Evolutionary conservation across 2,329 filamentous ascomycete genomes (phyloP).

Genomic region (Lachnellula cervina): DNA sequence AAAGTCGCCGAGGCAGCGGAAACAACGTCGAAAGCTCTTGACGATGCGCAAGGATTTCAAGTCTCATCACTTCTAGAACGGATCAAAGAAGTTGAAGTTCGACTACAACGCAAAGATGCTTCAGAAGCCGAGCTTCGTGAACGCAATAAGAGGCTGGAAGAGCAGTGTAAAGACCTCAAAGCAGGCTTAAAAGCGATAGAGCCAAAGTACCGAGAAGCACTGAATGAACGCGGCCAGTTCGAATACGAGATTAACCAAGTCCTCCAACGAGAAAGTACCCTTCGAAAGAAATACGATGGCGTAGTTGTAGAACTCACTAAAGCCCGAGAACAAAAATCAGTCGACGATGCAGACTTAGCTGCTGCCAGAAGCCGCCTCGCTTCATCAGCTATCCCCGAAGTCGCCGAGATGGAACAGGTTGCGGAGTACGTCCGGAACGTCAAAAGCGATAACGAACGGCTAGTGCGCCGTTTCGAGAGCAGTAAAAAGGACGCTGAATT

Average conservation of each 20-base stretch:
- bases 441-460: constrained; percentile 18
- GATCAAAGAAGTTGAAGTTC: constrained; percentile 35
- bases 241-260: constrained; percentile 36
- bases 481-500: constrained; percentile 27
- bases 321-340: constrained; percentile 20
- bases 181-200: constrained; percentile 43
- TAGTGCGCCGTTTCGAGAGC: constrained; percentile 16
- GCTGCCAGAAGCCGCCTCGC: constrained; percentile 13
- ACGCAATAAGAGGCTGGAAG: constrained; percentile 41
- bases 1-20: background rate
- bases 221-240: constrained; percentile 48
- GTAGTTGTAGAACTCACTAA: constrained; percentile 22
- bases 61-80: constrained; percentile 16
- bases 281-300: constrained; percentile 19
- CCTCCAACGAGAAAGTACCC: constrained; percentile 4
- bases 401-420: constrained; percentile 37
- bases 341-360: constrained; percentile 26
- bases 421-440: constrained; percentile 33
- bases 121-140: constrained; percentile 36
- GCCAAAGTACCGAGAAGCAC: constrained; percentile 43
- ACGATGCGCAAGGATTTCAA: constrained; percentile 4
- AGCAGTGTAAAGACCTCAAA: constrained; percentile 42
- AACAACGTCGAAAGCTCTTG: constrained; percentile 2
- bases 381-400: constrained; percentile 34
- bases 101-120: constrained; percentile 22